Base-by-base conservation (phyloP, 305 asterid genomes). In the Fraxinus latifolia region DNA sequence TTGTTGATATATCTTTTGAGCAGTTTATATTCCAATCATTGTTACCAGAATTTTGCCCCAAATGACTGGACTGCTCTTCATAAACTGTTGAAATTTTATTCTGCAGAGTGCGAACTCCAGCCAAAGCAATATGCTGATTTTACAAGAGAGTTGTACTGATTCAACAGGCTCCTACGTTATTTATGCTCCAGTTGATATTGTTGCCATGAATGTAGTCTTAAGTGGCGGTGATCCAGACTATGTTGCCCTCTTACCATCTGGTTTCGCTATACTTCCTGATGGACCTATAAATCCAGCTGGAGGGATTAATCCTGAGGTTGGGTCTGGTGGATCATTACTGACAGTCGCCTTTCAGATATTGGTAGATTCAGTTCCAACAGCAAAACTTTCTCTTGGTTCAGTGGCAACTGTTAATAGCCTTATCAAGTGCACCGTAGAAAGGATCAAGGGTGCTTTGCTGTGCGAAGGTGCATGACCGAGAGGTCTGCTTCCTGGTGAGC, bases 161-260 rank as follows among this genome's bases (percentile, higher is more conserved):
- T 58, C 90, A 1, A 91, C 99, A 1, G 97, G 97, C 0, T 92
- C 97, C 0, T 95, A 93, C 50, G 98, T 95, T 6, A 93, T 94
- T 3, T 95, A 95, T 29, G 99, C 99, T 0, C 99, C 99, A 0
- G 97, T 95, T 0, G 99, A 94, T 14, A 90, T 94, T 67, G 93
- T 86, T 3, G 98, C 98, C 2, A 95, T 95, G 99, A 94, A 94
- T 81, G 93, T 92, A 0, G 98, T 95, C 76, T 84, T 95, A 9
- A 88, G 97, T 23, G 99, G 99, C 0, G 99, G 99, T 1, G 98
- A 95, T 77, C 99, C 99, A 0, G 98, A 95, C 71, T 95, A 95
- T 71, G 99, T 95, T 0, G 98, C 99, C 60, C 95, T 95, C 23
- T 84, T 95, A n/a, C 99, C 99, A 2, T 95, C 99, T 0, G 99